A percentile compares a stretch with the other conserved stretches of the same genome.
Conservation (phyloP, 2,329 filamentous ascomycete species). For the Aspergillus phoenicis region DNA sequence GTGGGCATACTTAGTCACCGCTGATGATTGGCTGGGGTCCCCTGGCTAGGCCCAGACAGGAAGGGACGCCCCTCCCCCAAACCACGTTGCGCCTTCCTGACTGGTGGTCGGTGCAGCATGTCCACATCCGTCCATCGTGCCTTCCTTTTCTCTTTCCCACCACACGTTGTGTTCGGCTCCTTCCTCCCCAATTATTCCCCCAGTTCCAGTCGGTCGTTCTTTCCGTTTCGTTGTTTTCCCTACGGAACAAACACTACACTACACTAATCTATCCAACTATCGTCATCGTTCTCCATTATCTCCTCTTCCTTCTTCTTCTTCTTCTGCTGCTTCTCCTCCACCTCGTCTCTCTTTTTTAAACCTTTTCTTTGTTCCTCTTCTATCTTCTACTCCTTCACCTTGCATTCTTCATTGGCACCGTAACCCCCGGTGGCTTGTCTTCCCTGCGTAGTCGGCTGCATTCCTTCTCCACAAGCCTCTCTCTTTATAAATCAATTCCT, state of each 20-base stretch:
- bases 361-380: conserved; percentile 5
- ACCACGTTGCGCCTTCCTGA: conserved; percentile 13
- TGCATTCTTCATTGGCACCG: conserved; percentile 1
- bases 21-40: background rate
- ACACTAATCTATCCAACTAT: no score
- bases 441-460: background rate
- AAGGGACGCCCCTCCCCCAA: conserved; percentile 3
- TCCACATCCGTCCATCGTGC: background rate
- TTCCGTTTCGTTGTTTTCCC: no score
- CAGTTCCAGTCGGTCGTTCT: no score
- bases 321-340: background rate
- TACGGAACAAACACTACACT: no score
- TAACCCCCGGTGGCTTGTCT: background rate
- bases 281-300: background rate
- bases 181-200: no score
- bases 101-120: background rate
- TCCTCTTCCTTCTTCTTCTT: background rate
- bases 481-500: background rate
- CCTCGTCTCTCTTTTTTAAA: conserved; percentile 4
- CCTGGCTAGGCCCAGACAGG: conserved; percentile 20
- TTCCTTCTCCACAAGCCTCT: conserved; percentile 7
- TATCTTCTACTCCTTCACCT: background rate
- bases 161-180: no score
- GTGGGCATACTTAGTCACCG: background rate
- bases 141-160: no score